These are phyloP conservation scores for Sugiyamaella japonica DNA, from an alignment of 1,139 yeast species.

Conservation along the genomic window DNA sequence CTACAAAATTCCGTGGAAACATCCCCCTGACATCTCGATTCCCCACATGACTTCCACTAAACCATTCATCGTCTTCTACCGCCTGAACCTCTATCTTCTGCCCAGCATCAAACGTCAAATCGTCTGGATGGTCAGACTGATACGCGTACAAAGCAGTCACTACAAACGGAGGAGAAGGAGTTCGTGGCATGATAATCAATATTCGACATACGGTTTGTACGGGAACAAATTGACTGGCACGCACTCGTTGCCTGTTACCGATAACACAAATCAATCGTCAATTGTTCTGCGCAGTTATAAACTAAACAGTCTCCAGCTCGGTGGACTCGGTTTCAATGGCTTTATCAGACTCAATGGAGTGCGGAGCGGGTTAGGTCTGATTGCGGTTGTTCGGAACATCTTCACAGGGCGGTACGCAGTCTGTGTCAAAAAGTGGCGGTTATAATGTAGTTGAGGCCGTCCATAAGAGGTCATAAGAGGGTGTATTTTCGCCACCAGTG, in stretches of 20 bases:
- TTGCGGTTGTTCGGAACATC: neutral
- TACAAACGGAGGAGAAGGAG: slow-evolving; percentile 55
- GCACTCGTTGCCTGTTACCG: no score
- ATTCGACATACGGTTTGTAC: no score
- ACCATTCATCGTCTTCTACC: slow-evolving; percentile 92
- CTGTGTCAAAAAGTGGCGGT: no score
- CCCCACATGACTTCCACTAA: slow-evolving; percentile 62
- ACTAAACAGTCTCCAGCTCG: no score
- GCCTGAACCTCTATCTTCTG: slow-evolving; percentile 71
- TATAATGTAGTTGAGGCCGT: no score
- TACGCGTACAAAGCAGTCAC: slow-evolving; percentile 73
- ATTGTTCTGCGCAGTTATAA: neutral
- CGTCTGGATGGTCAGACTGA: slow-evolving; percentile 80
- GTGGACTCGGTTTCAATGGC: neutral
- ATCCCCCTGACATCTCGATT: slow-evolving; percentile 59
- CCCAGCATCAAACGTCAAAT: slow-evolving; percentile 66
- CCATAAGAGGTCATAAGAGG: no score
- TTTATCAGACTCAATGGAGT: neutral
- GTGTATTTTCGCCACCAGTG: no score
- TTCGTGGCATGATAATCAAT: neutral
- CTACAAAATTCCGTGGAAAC: slow-evolving; percentile 87
- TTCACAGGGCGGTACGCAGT: no score
- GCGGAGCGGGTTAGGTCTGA: neutral
- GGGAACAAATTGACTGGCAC: no score
- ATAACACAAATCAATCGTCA: neutral